Percentiles rank a stretch among this genome's conserved stretches.
phyloP scores from a whole-genome alignment of 2,329 filamentous ascomycete genomes.

The Neodidymelliopsis sp. region DNA sequence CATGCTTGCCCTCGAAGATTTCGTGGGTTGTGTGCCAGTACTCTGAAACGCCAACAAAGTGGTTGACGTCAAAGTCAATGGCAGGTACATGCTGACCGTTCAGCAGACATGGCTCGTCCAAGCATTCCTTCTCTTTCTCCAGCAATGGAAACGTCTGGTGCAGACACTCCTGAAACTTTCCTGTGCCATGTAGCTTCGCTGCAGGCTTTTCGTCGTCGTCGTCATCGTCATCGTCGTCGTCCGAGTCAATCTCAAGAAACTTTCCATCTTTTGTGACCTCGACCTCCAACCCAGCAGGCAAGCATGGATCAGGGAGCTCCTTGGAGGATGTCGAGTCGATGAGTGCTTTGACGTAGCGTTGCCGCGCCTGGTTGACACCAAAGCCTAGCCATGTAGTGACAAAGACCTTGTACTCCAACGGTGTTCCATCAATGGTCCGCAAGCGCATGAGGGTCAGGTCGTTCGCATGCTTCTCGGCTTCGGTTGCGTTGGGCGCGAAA shows the following conservation, averaged over 20 bases:
- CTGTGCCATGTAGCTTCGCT: constrained; percentile 78
- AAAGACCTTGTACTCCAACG: constrained; percentile 87
- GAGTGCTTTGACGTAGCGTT: constrained; percentile 82
- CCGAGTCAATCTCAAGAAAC: constrained; percentile 57
- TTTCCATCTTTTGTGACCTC: constrained; percentile 78
- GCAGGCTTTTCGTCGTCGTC: constrained; percentile 22
- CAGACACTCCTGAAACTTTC: constrained; percentile 85
- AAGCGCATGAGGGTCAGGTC: constrained; percentile 87
- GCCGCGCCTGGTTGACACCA: constrained; percentile 91
- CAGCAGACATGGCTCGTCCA: constrained; percentile 83
- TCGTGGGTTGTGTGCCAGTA: constrained; percentile 99
- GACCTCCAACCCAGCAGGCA: constrained; percentile 79
- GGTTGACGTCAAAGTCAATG: constrained; percentile 96
- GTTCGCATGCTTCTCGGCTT: constrained; percentile 86
- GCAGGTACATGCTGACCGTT: constrained; percentile 92
- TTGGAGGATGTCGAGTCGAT: constrained; percentile 68
- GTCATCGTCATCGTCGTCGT: constrained; percentile 47
- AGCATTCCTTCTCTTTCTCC: constrained; percentile 86
- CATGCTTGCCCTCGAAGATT: constrained; percentile 80
- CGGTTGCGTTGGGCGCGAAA: constrained; percentile 92
- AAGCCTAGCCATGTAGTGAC: constrained; percentile 97
- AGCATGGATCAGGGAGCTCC: constrained; percentile 88
- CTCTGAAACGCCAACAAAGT: constrained; percentile 96
- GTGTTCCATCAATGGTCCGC: constrained; percentile 79
- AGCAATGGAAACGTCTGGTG: constrained; percentile 82